Evolutionary conservation across 2,329 filamentous ascomycete genomes (phyloP), one percentile per base, ranked within the genome.

Genomic region (Nemania serpens): DNA sequence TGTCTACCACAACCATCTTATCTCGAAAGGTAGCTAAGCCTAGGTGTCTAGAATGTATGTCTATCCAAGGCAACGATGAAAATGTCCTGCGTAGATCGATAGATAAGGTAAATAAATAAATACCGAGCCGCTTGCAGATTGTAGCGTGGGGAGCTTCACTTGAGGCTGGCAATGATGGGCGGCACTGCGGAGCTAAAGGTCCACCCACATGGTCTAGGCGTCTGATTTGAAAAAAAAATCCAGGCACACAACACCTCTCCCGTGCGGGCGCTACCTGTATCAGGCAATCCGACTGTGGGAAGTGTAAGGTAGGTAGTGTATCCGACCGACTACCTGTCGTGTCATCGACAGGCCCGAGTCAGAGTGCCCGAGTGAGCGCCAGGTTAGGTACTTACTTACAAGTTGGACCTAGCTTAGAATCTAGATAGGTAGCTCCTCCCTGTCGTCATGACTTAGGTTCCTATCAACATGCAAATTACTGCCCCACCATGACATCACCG

Each of bases 1-100:
- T 87, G 77, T 96, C 92, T 74, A 95, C 89, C 73, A 96, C 84
- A 74, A 97, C 93, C 94, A 98, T 98, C 59, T 68, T 77, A 29
- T 29, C 25, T 29, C 25, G 25, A 29, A 7, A 29, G 25, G 25
- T 29, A 29, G 25, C 7, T 29, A 7, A 29, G 25, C 25, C 4
- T 3, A 7, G 25, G 25, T 7, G 25, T 29, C 25, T 7, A 29
- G 25, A 29, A 4, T 7, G 4, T 29, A 29, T 29, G 39, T 20
- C 10, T 22, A 15, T 6, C 20, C 15, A 54, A 42, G 10, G 55
- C 22, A 45, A 42, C 51, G 37, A 48, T 43, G 43, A 13, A 15
- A 43, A 37, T n/a, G 41, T 25, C 49, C 22, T 43, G 17, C 12
- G 39, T 22, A 18, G 39, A 43, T 34, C 34, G 20, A 9, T 6